phyloP scores from a whole-genome alignment of 441 rosid species.

The Gossypium laxum region DNA sequence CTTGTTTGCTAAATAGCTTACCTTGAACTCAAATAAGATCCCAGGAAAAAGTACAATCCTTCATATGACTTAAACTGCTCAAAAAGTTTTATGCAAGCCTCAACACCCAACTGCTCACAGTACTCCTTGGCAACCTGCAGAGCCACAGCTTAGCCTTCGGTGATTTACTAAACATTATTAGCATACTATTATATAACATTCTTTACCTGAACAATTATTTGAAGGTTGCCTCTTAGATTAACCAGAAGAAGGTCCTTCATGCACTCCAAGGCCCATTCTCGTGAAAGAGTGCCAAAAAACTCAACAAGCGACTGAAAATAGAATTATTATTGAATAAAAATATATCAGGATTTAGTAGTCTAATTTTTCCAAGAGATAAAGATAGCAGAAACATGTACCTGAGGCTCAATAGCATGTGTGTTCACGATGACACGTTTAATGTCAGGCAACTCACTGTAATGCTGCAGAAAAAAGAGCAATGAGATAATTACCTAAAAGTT shows the following conservation, averaged over 20 bases:
- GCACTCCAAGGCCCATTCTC: slow-evolving; percentile 98
- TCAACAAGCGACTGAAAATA: slow-evolving; percentile 78
- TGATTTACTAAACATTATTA: slow-evolving; percentile 8
- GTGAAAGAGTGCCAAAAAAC: slow-evolving; percentile 95
- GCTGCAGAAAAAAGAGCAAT: slow-evolving; percentile 41
- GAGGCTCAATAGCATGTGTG: slow-evolving; percentile 89
- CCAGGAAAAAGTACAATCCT: slow-evolving; percentile 90
- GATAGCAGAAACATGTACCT: slow-evolving; percentile 34
- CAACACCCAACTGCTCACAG: slow-evolving; percentile 91
- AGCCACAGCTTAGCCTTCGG: slow-evolving; percentile 16
- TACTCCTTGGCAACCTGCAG: slow-evolving; percentile 88
- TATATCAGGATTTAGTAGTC: neutral
- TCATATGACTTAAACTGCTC: slow-evolving; percentile 97
- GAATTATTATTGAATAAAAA: neutral
- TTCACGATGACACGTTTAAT: slow-evolving; percentile 80
- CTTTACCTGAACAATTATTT: slow-evolving; percentile 86
- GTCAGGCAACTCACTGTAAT: slow-evolving; percentile 71
- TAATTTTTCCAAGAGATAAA: slow-evolving; percentile 9
- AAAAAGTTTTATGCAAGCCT: slow-evolving; percentile 82
- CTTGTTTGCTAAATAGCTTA: slow-evolving; percentile 22
- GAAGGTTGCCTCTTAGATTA: slow-evolving; percentile 87
- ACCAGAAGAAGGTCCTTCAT: slow-evolving; percentile 93
- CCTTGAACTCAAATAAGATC: slow-evolving; percentile 95
- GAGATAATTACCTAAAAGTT: slow-evolving; percentile 35
- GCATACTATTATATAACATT: slow-evolving; percentile 18